These are phyloP conservation scores for Aquilaria agallochum DNA, from an alignment of 441 rosid species.

Conservation along the genomic window DNA sequence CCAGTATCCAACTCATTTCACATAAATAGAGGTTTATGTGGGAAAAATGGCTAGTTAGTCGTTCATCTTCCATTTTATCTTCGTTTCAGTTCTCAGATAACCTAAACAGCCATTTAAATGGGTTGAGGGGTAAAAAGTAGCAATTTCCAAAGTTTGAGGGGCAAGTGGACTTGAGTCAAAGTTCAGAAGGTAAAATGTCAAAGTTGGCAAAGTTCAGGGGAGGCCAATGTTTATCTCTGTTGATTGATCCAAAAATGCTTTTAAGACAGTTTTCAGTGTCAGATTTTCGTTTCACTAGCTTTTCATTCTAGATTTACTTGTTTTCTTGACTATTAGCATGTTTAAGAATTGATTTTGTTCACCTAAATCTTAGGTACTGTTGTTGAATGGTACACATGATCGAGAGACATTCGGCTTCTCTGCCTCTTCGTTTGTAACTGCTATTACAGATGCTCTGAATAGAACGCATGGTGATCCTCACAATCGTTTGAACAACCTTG, in stretches of 20 bases:
- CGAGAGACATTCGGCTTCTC: conserved; percentile 79
- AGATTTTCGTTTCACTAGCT: neutral
- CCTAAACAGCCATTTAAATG: no score
- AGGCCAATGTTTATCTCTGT: neutral
- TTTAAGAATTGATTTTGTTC: conserved; percentile 13
- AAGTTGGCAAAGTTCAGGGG: no score
- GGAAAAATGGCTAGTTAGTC: no score
- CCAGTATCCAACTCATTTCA: no score
- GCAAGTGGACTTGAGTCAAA: no score
- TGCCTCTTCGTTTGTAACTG: conserved; percentile 78
- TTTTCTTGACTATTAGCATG: neutral
- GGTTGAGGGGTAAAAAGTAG: no score
- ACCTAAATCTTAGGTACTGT: conserved; percentile 47
- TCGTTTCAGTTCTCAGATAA: no score
- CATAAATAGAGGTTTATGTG: no score
- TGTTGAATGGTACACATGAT: conserved; percentile 81
- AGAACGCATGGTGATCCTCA: conserved; percentile 73
- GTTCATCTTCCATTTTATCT: no score
- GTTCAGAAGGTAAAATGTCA: no score
- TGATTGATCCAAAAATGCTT: neutral
- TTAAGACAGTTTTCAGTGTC: neutral
- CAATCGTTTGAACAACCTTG: conserved; percentile 55
- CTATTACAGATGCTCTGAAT: conserved; percentile 79
- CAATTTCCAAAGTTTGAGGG: no score
- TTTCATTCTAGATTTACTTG: no score